Conservation (phyloP, 1,284 basidiomycete species). For the Marasmius tenuissimus region DNA sequence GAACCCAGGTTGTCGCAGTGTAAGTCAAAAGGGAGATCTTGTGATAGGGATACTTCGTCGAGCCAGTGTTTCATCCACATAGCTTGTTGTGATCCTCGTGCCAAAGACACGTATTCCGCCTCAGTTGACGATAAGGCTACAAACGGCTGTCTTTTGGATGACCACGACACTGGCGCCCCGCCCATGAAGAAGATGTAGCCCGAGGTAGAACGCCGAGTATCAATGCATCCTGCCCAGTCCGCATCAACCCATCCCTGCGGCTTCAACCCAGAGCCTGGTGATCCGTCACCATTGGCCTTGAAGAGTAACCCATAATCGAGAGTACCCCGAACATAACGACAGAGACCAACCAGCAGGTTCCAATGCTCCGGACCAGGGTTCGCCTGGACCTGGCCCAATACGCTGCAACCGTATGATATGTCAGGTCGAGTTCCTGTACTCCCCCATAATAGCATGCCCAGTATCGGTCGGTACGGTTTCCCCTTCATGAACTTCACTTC, state of each 20-base stretch:
- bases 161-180: slow-evolving; percentile 13
- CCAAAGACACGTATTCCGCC: neutral
- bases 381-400: slow-evolving; percentile 11
- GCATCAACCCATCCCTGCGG: slow-evolving; percentile 9
- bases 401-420: slow-evolving; percentile 10
- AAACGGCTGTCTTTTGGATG: slow-evolving; percentile 9
- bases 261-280: neutral
- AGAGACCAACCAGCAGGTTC: neutral
- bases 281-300: neutral
- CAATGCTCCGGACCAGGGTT: neutral
- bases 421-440: slow-evolving; percentile 9
- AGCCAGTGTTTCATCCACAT: slow-evolving; percentile 2
- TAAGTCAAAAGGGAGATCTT: neutral
- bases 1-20: slow-evolving; percentile 7
- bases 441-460: slow-evolving; percentile 11
- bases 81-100: neutral
- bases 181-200: slow-evolving; percentile 14
- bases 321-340: neutral
- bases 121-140: neutral
- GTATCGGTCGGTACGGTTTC: slow-evolving; percentile 11
- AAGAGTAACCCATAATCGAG: neutral
- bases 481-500: slow-evolving; percentile 11
- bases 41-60: neutral
- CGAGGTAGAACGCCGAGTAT: slow-evolving; percentile 5
- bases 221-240: slow-evolving; percentile 7